These are phyloP conservation scores for Echinosophora koreensis DNA, from an alignment of 306 rosid species.

Conservation along the genomic window DNA sequence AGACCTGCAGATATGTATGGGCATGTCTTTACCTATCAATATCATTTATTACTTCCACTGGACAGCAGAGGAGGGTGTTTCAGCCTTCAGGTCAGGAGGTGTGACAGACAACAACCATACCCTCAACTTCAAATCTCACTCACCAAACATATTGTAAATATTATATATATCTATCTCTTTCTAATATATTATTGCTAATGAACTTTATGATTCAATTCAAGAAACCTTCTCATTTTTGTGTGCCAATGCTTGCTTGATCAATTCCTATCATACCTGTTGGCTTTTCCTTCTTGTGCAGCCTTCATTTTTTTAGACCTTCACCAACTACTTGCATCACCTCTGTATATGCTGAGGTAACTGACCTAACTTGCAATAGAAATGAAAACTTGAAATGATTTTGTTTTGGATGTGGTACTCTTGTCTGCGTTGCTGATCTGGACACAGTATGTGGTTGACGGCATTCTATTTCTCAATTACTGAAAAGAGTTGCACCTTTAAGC, in stretches of 20 bases:
- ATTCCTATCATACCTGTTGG: slow-evolving; percentile 58
- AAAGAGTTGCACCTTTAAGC: not conserved
- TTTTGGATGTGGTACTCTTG: not conserved
- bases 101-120: slow-evolving; percentile 54
- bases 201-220: slow-evolving; percentile 26
- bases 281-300: slow-evolving; percentile 51
- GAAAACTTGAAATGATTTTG: not conserved
- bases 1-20: not conserved
- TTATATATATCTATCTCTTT: not conserved
- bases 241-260: slow-evolving; percentile 30
- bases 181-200: not conserved
- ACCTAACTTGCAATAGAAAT: slow-evolving; percentile 43
- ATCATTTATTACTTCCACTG: not conserved
- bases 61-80: slow-evolving; percentile 46
- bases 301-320: slow-evolving; percentile 20
- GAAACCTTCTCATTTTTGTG: not conserved
- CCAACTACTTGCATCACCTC: slow-evolving; percentile 51
- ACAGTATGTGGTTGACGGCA: not conserved
- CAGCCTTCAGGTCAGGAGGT: slow-evolving; percentile 43
- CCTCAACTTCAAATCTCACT: slow-evolving; percentile 20
- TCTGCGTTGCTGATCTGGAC: not conserved
- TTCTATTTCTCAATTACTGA: not conserved
- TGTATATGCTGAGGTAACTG: slow-evolving; percentile 71
- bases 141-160: slow-evolving; percentile 36
- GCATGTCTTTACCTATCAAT: slow-evolving; percentile 38